Conservation (phyloP, 176 grass and related monocot genomes). For the Poa pratensis region DNA sequence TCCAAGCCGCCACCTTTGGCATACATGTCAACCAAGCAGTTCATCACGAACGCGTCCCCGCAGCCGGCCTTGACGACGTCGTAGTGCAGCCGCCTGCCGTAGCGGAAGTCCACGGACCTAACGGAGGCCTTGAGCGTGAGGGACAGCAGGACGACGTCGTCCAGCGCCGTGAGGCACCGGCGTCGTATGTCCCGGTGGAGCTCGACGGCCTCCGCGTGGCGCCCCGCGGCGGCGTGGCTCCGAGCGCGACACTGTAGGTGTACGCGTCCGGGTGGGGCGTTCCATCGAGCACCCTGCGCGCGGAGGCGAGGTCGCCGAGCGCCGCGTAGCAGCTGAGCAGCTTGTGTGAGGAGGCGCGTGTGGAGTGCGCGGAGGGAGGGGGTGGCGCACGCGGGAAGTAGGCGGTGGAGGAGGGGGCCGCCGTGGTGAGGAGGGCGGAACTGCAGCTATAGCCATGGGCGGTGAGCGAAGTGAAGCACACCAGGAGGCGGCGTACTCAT, state of each 20-base stretch:
- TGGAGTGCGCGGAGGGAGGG: conserved; percentile 55
- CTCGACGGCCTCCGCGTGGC: conserved; percentile 41
- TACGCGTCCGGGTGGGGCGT: conserved; percentile 58
- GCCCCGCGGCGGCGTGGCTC: conserved; percentile 31
- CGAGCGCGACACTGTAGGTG: conserved; percentile 54
- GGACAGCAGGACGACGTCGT: conserved; percentile 53
- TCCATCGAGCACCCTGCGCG: conserved; percentile 58
- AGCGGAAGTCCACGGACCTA: conserved; percentile 42
- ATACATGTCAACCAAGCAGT: conserved; percentile 55
- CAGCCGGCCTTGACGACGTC: conserved; percentile 42
- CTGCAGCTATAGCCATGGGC: too few relatives aligned
- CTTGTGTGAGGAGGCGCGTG: conserved; percentile 54
- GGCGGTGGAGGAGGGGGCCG: conserved; percentile 28
- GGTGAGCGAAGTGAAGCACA: too few relatives aligned
- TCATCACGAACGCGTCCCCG: conserved; percentile 58
- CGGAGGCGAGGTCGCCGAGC: conserved; percentile 52
- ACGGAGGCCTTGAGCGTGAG: conserved; percentile 62
- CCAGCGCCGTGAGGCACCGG: conserved; percentile 28
- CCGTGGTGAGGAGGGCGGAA: conserved; percentile 4
- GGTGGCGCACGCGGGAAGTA: conserved; percentile 50
- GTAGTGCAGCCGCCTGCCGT: conserved; percentile 60
- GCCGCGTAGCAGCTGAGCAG: conserved; percentile 63
- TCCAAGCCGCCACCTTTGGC: too few relatives aligned
- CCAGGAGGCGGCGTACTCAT: too few relatives aligned
- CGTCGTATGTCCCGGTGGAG: conserved; percentile 47